Base-by-base conservation (phyloP, 2,329 filamentous ascomycete species). In the Mollisiaceae sp. region DNA sequence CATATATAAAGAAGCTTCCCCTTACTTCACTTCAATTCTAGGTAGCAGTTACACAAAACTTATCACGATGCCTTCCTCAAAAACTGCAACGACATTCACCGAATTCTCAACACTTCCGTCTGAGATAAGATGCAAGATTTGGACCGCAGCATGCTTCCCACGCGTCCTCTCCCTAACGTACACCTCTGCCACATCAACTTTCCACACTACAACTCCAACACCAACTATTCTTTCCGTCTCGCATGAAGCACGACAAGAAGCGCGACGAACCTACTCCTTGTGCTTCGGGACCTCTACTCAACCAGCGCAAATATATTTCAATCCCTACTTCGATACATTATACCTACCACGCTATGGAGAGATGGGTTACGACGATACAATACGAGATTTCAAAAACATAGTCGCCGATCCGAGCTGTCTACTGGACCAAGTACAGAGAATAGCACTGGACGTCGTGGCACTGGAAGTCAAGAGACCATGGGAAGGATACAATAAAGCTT, bases 401-500 rank as follows among this genome's bases (percentile, higher is more conserved):
- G 75, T 82, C 32, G 27, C 41, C 2, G 69, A 69, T n/a, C 60
- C 69, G 0, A 72, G 69, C 35, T 74, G 75, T 38, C 73, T 78
- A 12, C 41, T 73, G 0, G 72, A 78, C 36, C 72, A 77, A 45
- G 75, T 82, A 14, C 72, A 72, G 52, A 75, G 77, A 39, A 74
- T 84, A 8, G 82, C 81, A 2, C 76, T 84, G 56, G 82, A 84
- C 70, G 79, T 82, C 63, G 80, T 83, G 39, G 76, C 76, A 35
- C 74, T 78, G 18, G 75, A 78, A 39, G 76, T 82, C 60, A 79
- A 82, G 58, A 75, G 80, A 41, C 82, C 81, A 18, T 83, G 82
- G 82, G 82, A 84, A 75, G 79, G 79, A 12, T 84, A 83, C 75
- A 82, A 82, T 75, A 83, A 83, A 74, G 80, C 81, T 38, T 77